Conservation (phyloP, 2,329 filamentous ascomycete genomes). For the Fusarium protoensiforme region DNA sequence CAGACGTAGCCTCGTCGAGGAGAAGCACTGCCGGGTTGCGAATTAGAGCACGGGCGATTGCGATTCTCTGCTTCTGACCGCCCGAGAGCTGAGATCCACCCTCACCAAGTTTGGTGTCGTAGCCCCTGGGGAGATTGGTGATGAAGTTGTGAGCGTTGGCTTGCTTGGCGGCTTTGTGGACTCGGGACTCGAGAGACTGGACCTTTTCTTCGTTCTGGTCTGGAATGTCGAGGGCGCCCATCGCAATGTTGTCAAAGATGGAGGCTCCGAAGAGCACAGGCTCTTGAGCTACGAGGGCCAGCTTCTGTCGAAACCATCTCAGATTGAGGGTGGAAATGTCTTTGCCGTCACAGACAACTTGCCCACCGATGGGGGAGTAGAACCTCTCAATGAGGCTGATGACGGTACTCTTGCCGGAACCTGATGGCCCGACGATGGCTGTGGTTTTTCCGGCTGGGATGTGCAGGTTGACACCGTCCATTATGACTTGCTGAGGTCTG, state of each 20-base stretch:
- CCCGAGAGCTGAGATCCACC: constrained; percentile 70
- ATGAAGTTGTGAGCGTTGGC: constrained; percentile 62
- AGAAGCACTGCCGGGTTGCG: constrained; percentile 63
- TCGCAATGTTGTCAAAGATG: constrained; percentile 52
- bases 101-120: constrained; percentile 69
- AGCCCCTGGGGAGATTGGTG: constrained; percentile 57
- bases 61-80: constrained; percentile 51
- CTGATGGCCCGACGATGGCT: constrained; percentile 64
- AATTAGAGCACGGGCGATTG: constrained; percentile 58
- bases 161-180: background rate
- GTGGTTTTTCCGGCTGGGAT: constrained; percentile 58
- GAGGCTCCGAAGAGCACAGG: constrained; percentile 58
- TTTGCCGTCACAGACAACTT: constrained; percentile 50
- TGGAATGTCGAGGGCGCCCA: background rate
- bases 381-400: constrained; percentile 63
- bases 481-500: constrained; percentile 55
- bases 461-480: constrained; percentile 48
- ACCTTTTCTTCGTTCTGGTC: background rate
- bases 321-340: constrained; percentile 52
- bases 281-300: constrained; percentile 61
- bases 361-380: constrained; percentile 59
- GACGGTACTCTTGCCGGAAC: constrained; percentile 63
- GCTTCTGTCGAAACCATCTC: constrained; percentile 58
- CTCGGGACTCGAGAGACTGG: background rate
- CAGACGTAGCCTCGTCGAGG: constrained; percentile 74